Base-by-base conservation (phyloP, 1,284 basidiomycete species). In the Mycena citricolor region DNA sequence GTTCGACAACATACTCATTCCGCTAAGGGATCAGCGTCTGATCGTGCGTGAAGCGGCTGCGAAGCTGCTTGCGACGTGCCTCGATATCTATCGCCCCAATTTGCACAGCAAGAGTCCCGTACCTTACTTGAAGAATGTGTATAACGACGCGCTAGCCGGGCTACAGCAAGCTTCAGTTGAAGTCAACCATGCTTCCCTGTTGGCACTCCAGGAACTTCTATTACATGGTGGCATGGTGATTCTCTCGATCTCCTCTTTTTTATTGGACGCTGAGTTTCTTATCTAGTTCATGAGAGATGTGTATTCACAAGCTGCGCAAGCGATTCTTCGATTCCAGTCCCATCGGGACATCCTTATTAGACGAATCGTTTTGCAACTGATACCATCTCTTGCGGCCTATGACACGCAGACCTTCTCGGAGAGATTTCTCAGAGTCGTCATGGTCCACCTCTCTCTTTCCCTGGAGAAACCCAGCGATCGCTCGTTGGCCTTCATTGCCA, bases 341-440 rank as follows among this genome's bases (percentile, higher is more conserved):
- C 87, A 91, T 62, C 79, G 90, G 54, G 94, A 98, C 58, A 71
- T 79, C 16, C 79, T 91, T 24, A 87, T 98, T 45, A 82, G 92
- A 42, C 90, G 91, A 66, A 91, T 92, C 67, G 93, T 97, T 49
- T 94, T 97, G 58, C 88, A 90, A 2, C 79, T 97, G 56, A 94
- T 97, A 35, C 94, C 94, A 0, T 90, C 88, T 6, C 80, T 97
- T 56, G 94, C 94, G n/a, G 83, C 86, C 2, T 98, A 97, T 63
- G 92, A 97, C 62, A 89, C 89, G 3, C 83, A 90, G 62, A 90
- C 87, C 4, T 98, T 98, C 59, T 85, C 86, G 30, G 85, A 90
- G 51, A 84, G 89, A 58, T 93, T 91, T 61, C 74, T 97, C 10
- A 90, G 94, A 68, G 86, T 90, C 61, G 83, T 90, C 19, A 97